Base-by-base conservation (phyloP, 495 filamentous ascomycete genomes). In the Sporormia fimetaria region DNA sequence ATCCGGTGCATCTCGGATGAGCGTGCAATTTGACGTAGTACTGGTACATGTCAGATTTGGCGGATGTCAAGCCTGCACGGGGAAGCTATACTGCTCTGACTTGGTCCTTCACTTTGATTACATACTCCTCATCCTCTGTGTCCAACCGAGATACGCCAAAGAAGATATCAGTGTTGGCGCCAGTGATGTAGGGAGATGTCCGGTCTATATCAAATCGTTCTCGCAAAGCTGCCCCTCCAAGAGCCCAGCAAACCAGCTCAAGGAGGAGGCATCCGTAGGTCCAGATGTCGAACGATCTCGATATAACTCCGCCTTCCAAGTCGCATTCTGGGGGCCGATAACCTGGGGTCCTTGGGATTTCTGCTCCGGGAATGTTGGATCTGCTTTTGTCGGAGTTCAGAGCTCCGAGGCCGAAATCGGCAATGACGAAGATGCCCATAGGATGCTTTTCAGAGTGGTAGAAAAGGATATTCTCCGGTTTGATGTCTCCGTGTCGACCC, bases 211-310 rank as follows among this genome's bases (percentile, higher is more conserved):
- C 22, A 16, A 38, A 38, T n/a, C 27, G 8, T 12, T 9, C 10
- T 5, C 22, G 4, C 9, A 38, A 23, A 5, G 4, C 22, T 24
- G 6, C 6, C 10, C 42, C 57, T 21, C 35, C 44, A 21, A 56
- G 36, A 21, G 56, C 35, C 57, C 55, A 57, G 15, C 48, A 40
- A 6, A 33, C 20, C 27, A 33, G 30, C 46, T 59, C 55, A 14
- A 59, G 43, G 4, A 57, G 30, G 14, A 58, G 40, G 17, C 57
- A 60, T 12, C 57, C 55, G 9, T 54, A 30, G 11, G 55, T 58
- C 57, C 57, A 58, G 22, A 57, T 38, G 25, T 58, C 57, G 27
- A 54, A 55, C n/a, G 33, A 16, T 24, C 39, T 42, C 7, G 26
- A 33, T 20, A 42, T 42, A 3, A 3, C 33, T 8, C 39, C 39